Percentiles rank a stretch among this genome's conserved stretches.
These are phyloP conservation scores for Zygosaccharomyces gambellarensis DNA, from an alignment of 805 yeast species.

Conservation along the genomic window DNA sequence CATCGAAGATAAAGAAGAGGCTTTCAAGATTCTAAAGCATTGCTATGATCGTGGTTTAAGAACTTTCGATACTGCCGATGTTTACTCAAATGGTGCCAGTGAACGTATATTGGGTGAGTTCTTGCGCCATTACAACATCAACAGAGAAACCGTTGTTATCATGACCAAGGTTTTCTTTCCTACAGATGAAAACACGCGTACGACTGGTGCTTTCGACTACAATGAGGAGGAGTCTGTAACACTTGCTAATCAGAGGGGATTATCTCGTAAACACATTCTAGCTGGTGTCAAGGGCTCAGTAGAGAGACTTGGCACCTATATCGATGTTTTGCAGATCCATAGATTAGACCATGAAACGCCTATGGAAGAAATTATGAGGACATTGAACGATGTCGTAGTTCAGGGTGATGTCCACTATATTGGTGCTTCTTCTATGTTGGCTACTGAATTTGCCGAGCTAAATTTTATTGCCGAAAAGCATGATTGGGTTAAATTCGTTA, in stretches of 20 bases:
- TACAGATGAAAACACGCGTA: slow-evolving; percentile 25
- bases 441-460: slow-evolving; percentile 48
- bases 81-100: slow-evolving; percentile 44
- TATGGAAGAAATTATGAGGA: slow-evolving; percentile 50
- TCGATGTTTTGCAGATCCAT: slow-evolving; percentile 56
- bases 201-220: neutral
- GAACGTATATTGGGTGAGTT: slow-evolving; percentile 51
- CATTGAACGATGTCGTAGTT: slow-evolving; percentile 48
- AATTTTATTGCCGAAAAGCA: slow-evolving; percentile 53
- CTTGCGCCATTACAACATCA: slow-evolving; percentile 45
- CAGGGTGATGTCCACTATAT: slow-evolving; percentile 37
- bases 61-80: slow-evolving; percentile 49
- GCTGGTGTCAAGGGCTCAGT: slow-evolving; percentile 34
- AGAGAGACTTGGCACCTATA: slow-evolving; percentile 47
- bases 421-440: slow-evolving; percentile 62
- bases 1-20: slow-evolving; percentile 44
- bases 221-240: slow-evolving; percentile 14
- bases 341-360: slow-evolving; percentile 47
- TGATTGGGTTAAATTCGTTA: slow-evolving; percentile 55
- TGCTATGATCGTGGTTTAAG: slow-evolving; percentile 45
- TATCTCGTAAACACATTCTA: slow-evolving; percentile 32
- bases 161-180: slow-evolving; percentile 42
- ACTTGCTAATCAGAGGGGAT: slow-evolving; percentile 37
- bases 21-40: slow-evolving; percentile 41
- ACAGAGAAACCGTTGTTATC: slow-evolving; percentile 52